Base-by-base conservation (phyloP, 495 filamentous ascomycete genomes). In the Hypoxylon trugodes region DNA sequence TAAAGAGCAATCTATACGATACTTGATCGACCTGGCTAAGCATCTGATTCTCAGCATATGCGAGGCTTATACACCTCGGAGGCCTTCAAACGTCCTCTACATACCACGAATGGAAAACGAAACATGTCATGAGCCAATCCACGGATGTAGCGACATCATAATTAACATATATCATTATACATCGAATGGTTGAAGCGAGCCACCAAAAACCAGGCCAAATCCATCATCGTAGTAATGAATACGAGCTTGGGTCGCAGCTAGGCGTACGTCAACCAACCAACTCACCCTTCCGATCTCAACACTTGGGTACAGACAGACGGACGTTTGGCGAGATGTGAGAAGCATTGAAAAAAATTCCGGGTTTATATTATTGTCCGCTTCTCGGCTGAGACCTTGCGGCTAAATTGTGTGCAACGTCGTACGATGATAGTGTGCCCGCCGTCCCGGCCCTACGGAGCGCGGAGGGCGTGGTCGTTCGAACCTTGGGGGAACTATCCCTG, bases 311-410 rank as follows among this genome's bases (percentile, higher is more conserved):
- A 13, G 16, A 6, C 16, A 37, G 22, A 13, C 22, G 21, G 26
- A 38, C 33, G 33, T n/a, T n/a, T n/a, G n/a, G n/a, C n/a, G n/a
- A n/a, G n/a, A n/a, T n/a, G n/a, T n/a, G n/a, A n/a, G n/a, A n/a
- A n/a, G n/a, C n/a, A n/a, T n/a, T n/a, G n/a, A n/a, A n/a, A 53
- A 28, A 21, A 21, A 51, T 19, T 25, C 56, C 56, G 46, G 46
- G 45, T 41, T 53, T 57, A 53, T 50, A 52, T 46, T 22, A 57
- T 50, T 32, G 38, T 7, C 56, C 46, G 38, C 26, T 62, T 7
- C 58, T n/a, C 58, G 64, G 64, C 52, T 61, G 58, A 61, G 51
- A 57, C 63, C 36, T 52, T 61, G 57, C 63, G 63, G 63, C 63
- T 66, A 66, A 66, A 67, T 61, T n/a, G 43, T 36, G 33, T 32